Conservation (phyloP, 2,329 filamentous ascomycete species). For the Beauveria brongniartii region DNA sequence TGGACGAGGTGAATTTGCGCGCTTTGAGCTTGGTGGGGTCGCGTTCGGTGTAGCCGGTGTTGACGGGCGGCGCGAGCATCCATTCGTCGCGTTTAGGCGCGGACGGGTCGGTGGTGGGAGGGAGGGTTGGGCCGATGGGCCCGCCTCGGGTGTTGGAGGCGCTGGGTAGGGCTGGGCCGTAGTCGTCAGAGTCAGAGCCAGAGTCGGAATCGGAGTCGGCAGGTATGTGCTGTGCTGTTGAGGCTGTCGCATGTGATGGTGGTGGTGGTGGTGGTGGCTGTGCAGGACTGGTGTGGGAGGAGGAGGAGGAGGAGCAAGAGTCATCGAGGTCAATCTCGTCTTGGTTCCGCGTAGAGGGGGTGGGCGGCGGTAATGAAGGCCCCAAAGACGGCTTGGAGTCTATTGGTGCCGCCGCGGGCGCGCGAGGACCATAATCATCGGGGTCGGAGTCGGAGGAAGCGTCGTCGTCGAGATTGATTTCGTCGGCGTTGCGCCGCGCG, state of each 20-base stretch:
- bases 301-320: slow-evolving; percentile 26
- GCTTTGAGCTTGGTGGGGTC: slow-evolving; percentile 79
- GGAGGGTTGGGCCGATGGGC: slow-evolving; percentile 30
- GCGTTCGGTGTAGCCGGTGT: slow-evolving; percentile 48
- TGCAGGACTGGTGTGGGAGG: slow-evolving; percentile 29
- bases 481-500: slow-evolving; percentile 36
- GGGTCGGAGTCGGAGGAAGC: slow-evolving; percentile 28
- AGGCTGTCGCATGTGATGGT: not conserved
- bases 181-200: slow-evolving; percentile 34
- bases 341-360: slow-evolving; percentile 20
- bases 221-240: slow-evolving; percentile 23
- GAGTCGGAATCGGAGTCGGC: slow-evolving; percentile 16
- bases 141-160: slow-evolving; percentile 37
- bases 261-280: slow-evolving; percentile 28
- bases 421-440: slow-evolving; percentile 34
- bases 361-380: slow-evolving; percentile 15
- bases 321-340: slow-evolving; percentile 36
- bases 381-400: slow-evolving; percentile 15
- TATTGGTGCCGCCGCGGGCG: slow-evolving; percentile 11
- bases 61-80: slow-evolving; percentile 66
- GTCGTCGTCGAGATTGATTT: slow-evolving; percentile 37
- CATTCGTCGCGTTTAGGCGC: slow-evolving; percentile 67
- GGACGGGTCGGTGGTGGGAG: slow-evolving; percentile 22
- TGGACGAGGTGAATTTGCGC: slow-evolving; percentile 68
- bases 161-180: slow-evolving; percentile 49